Evolutionary conservation across 2,329 filamentous ascomycete genomes (phyloP), one percentile per base, ranked within the genome.

Genomic region (Ophiostoma pallidulum): DNA sequence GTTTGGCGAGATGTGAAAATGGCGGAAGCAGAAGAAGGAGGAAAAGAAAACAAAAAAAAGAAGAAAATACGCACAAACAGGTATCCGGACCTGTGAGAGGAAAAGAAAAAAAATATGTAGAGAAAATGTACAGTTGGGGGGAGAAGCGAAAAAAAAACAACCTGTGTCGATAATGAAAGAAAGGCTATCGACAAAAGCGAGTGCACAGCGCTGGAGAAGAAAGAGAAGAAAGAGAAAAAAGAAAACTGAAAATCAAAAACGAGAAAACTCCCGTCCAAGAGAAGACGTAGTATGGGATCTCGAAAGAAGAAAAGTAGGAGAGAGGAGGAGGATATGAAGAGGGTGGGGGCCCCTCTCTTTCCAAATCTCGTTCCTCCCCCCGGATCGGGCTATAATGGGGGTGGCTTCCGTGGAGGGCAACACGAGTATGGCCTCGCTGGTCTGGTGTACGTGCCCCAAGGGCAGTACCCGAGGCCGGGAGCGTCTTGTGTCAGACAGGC

Each of bases 81-180:
- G 42, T 45, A 45, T 45, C 42, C 42, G 33, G 42, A 45, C 42
- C 42, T 24, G 42, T 36, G 29, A 53, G 36, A 45, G n/a, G 49
- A 54, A 49, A 44, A 49, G 41, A 45, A 28, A 41, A 41, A 52
- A 56, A 56, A 49, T 49, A 50, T 46, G 51, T 44, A 41, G 56
- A 53, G 46, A 49, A 53, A 61, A 58, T 48, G 51, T 41, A 50
- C 51, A 55, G 44, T 41, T 43, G 41, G 31, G 42, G 52, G 43
- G 52, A 44, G 49, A 41, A 50, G 49, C 37, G 45, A 50, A 48
- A 47, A 50, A 50, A 53, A 43, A 56, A 58, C 53, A 62, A 61
- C 60, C 65, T 70, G 68, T 59, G 64, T 59, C 65, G 68, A 70
- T 68, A n/a, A 63, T 68, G 65, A 74, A 73, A 68, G 67, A 74